Conservation (phyloP, 192 early-diverging fungal genomes). For the Umbelopsis vinacea region DNA sequence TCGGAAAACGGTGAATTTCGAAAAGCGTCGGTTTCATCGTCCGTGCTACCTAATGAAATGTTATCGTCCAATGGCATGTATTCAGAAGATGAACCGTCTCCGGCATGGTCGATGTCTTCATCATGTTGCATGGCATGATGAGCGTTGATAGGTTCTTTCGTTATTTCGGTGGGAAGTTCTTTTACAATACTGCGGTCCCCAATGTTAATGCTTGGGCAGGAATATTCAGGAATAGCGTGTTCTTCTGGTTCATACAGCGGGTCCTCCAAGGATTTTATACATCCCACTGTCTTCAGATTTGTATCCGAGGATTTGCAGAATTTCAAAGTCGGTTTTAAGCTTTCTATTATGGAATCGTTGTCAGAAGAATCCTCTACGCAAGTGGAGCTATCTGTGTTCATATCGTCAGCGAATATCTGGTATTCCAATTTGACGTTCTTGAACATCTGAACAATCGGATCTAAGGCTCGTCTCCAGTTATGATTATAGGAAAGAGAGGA, state of each 20-base stretch:
- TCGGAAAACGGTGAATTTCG: neutral
- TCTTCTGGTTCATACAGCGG: neutral
- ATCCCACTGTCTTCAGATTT: neutral
- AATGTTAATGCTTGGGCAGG: too few species aligned
- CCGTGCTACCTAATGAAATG: neutral
- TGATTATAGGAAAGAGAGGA: neutral
- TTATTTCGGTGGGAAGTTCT: too few species aligned
- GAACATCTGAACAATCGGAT: neutral
- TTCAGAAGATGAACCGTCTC: neutral
- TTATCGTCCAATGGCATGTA: neutral
- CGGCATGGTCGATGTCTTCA: neutral
- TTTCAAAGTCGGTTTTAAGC: neutral
- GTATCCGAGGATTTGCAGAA: neutral
- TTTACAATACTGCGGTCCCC: too few species aligned
- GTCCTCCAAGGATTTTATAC: neutral
- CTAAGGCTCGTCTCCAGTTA: neutral
- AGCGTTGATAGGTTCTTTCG: too few species aligned
- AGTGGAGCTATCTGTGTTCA: neutral
- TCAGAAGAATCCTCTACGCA: neutral
- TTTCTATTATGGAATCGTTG: neutral
- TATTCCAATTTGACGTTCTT: neutral
- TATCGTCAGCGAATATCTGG: neutral
- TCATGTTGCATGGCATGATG: neutral
- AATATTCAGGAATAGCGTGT: too few species aligned
- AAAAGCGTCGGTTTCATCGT: neutral